Conservation (phyloP, 2,329 filamentous ascomycete genomes). For the Apiospora arundinis region DNA sequence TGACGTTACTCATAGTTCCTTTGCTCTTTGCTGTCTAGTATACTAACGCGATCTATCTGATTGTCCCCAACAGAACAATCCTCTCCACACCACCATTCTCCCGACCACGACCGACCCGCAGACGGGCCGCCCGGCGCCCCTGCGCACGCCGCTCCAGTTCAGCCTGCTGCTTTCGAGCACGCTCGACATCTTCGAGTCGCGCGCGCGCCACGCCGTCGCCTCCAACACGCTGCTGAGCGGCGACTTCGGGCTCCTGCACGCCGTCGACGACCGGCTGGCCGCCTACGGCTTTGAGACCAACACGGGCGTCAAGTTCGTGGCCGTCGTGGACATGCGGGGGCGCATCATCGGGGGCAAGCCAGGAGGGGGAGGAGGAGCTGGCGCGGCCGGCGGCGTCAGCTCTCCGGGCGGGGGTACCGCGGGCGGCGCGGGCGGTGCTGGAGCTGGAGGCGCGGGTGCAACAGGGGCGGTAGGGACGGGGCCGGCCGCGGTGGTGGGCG, state of each 20-base stretch:
- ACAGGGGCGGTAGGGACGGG: slow-evolving; percentile 33
- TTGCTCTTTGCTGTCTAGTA: background rate
- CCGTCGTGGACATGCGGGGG: slow-evolving; percentile 90
- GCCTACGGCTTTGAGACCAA: slow-evolving; percentile 98
- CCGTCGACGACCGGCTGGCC: slow-evolving; percentile 89
- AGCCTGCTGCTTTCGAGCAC: slow-evolving; percentile 89
- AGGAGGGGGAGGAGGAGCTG: slow-evolving; percentile 5
- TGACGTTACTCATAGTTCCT: too few relatives aligned
- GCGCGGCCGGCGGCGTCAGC: slow-evolving; percentile 13
- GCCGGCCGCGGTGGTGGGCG: slow-evolving; percentile 40
- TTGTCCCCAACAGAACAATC: slow-evolving; percentile 77
- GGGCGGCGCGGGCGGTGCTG: slow-evolving; percentile 27
- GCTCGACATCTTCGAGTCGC: slow-evolving; percentile 92
- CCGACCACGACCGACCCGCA: slow-evolving; percentile 57
- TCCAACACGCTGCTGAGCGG: slow-evolving; percentile 63
- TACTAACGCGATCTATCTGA: background rate
- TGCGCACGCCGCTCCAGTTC: slow-evolving; percentile 84
- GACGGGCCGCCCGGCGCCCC: slow-evolving; percentile 57
- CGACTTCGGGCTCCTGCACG: slow-evolving; percentile 90
- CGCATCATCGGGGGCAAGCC: slow-evolving; percentile 47
- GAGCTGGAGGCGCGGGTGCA: slow-evolving; percentile 34
- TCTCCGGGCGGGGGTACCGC: slow-evolving; percentile 29
- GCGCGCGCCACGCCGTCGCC: slow-evolving; percentile 71
- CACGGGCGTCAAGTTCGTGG: slow-evolving; percentile 89
- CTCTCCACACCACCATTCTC: slow-evolving; percentile 91